Base-by-base conservation (phyloP, 2,329 filamentous ascomycete species). In the Plenodomus lindquistii region DNA sequence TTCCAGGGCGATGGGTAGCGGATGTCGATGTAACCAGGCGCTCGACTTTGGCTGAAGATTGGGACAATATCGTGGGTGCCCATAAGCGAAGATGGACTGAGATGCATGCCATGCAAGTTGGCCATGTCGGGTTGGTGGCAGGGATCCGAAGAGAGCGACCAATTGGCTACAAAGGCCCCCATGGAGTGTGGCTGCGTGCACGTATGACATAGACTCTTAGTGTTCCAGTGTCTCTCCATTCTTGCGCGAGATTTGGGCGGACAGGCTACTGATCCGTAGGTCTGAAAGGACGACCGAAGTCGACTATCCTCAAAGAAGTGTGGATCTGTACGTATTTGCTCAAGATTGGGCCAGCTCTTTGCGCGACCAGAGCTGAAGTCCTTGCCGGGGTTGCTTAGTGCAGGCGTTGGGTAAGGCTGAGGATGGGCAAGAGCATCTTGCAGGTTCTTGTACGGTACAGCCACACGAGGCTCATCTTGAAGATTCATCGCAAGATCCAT, bases 111-210 rank as follows among this genome's bases (percentile, higher is more conserved):
- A 60, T 93, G 89, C 1, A 93, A 77, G 52, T 85, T 79, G 21
- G 84, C 81, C 24, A 93, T 75, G 55, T 94, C 90, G 1, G 90
- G 87, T 63, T 94, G 89, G 50, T 87, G 82, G 65, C 90, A 95
- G 21, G 87, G 79, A 39, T 89, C 81, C 5, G 85, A 79, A 4
- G 86, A 83, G 8, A 79, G 66, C 1, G 79, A 76, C 85, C 87
- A 92, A 58, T 88, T 79, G 4, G 77, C 75, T 5, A 91, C 73
- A 60, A 89, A 88, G 18, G 85, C 84, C 2, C 83, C 85, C 16
- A 82, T 74, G 0, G 88, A 87, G 62, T 92, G 87, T 0, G 81
- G 81, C 6, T 75, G 73, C 2, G 79, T 75, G 66, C 89, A 93
- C 2, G 76, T 74, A 0, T 81, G 74, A 67, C 89, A 93, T 42